A percentile compares a stretch with the other conserved stretches of the same genome.
phyloP scores from a whole-genome alignment of 2,329 filamentous ascomycete species.

The Myriosclerotinia curreyana region DNA sequence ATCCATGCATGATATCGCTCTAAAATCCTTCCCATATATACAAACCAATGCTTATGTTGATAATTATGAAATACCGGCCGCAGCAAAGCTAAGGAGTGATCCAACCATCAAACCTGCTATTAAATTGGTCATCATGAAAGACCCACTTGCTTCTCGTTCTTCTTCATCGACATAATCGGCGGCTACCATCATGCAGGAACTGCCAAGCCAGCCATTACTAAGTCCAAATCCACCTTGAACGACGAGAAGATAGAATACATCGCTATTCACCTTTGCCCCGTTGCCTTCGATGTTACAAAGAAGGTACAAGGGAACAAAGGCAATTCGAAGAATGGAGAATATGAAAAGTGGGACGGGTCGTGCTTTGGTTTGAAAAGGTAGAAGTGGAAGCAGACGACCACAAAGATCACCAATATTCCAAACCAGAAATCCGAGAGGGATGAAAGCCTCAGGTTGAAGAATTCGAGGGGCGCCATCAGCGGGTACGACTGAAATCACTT shows the following conservation, averaged over 20 bases:
- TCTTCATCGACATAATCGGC: conserved; percentile 75
- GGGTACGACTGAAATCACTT: conserved; percentile 53
- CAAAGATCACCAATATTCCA: conserved; percentile 89
- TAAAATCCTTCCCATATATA: conserved; percentile 12
- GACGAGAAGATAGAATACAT: conserved; percentile 81
- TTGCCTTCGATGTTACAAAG: conserved; percentile 82
- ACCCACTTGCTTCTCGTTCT: conserved; percentile 84
- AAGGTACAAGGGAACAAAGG: conserved; percentile 80
- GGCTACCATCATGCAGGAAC: conserved; percentile 88
- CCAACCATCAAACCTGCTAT: conserved; percentile 78
- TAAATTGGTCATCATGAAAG: conserved; percentile 91
- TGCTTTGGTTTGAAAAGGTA: conserved; percentile 55
- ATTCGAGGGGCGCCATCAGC: conserved; percentile 50
- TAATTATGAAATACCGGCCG: conserved; percentile 42
- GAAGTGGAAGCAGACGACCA: conserved; percentile 67
- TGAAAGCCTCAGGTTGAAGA: conserved; percentile 73
- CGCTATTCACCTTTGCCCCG: conserved; percentile 72
- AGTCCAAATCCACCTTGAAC: conserved; percentile 83
- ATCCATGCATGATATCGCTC: conserved; percentile 12
- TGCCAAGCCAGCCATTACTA: conserved; percentile 83
- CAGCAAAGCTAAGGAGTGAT: conserved; percentile 85
- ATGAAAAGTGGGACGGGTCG: conserved; percentile 66
- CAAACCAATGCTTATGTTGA: not conserved
- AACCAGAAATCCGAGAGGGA: conserved; percentile 84
- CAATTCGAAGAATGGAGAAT: conserved; percentile 60